phyloP scores from a whole-genome alignment of 2,329 filamentous ascomycete species.

The Sporothrix pallida region DNA sequence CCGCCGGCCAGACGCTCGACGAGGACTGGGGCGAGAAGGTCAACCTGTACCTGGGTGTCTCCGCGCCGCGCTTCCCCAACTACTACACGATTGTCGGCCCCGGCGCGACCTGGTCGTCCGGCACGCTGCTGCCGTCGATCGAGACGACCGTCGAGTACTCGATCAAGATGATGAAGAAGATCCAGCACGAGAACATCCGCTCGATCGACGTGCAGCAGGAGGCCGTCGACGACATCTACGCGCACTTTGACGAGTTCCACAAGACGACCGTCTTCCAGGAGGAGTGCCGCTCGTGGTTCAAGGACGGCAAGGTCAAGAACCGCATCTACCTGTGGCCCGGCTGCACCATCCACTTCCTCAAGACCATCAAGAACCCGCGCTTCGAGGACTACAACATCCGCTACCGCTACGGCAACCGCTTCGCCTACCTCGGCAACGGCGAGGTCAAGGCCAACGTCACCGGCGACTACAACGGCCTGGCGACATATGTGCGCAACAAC shows the following conservation, averaged over 20 bases:
- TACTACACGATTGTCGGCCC: conserved; percentile 37
- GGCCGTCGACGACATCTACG: conserved; percentile 58
- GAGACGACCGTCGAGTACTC: conserved; percentile 42
- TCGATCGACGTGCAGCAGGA: conserved; percentile 53
- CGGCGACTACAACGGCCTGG: conserved; percentile 49
- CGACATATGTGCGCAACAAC: conserved; percentile 51
- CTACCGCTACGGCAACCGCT: conserved; percentile 44
- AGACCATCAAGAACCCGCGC: conserved; percentile 35
- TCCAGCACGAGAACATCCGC: conserved; percentile 55
- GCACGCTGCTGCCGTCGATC: conserved; percentile 35
- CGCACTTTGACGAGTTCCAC: conserved; percentile 54
- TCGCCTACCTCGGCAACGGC: conserved; percentile 50
- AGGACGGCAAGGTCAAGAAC: conserved; percentile 44
- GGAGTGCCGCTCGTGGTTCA: conserved; percentile 35
- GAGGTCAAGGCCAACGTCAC: conserved; percentile 52
- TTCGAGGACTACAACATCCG: conserved; percentile 37
- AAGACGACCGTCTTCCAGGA: conserved; percentile 51
- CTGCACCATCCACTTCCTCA: conserved; percentile 38
- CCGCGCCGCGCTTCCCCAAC: conserved; percentile 37
- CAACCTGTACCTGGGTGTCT: conserved; percentile 38
- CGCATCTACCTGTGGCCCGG: conserved; percentile 44
- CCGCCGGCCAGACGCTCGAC: conserved; percentile 32
- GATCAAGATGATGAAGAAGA: conserved; percentile 49
- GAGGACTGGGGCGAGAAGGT: conserved; percentile 41
- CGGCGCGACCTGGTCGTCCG: conserved; percentile 33